phyloP scores from a whole-genome alignment of 768 basidiomycete genomes.

The Hortiboletus campestris region DNA sequence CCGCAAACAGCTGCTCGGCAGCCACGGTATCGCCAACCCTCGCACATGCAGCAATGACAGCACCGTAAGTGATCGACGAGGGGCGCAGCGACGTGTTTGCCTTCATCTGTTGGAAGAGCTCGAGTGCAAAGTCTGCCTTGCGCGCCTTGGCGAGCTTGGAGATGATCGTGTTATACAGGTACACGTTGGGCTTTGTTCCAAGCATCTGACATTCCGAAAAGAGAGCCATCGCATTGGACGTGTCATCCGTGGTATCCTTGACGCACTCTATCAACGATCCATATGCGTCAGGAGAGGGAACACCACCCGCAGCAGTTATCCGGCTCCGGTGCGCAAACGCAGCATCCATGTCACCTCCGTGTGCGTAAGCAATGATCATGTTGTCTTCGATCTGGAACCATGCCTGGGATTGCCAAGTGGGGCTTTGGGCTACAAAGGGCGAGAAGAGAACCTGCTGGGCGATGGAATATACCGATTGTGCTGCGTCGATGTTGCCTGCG shows the following conservation, averaged over 20 bases:
- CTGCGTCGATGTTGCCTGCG: slow-evolving; percentile 53
- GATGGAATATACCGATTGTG: slow-evolving; percentile 61
- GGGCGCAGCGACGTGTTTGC: slow-evolving; percentile 49
- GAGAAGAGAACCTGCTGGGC: slow-evolving; percentile 60
- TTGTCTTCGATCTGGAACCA: slow-evolving; percentile 85
- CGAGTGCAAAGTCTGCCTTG: slow-evolving; percentile 86
- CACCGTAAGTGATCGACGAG: slow-evolving; percentile 90
- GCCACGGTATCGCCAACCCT: slow-evolving; percentile 84
- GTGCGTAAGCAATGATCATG: slow-evolving; percentile 86
- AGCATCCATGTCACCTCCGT: slow-evolving; percentile 72
- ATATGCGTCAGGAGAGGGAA: slow-evolving; percentile 88
- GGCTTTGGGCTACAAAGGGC: slow-evolving; percentile 37
- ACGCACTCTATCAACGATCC: slow-evolving; percentile 84
- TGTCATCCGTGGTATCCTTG: slow-evolving; percentile 96
- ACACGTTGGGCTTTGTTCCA: slow-evolving; percentile 76
- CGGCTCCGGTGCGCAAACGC: slow-evolving; percentile 80
- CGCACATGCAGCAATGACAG: slow-evolving; percentile 91
- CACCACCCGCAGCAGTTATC: slow-evolving; percentile 71
- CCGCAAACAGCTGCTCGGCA: slow-evolving; percentile 79
- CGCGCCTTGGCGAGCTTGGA: slow-evolving; percentile 93
- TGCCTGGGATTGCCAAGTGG: slow-evolving; percentile 47
- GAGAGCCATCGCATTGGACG: slow-evolving; percentile 78
- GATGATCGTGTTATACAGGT: slow-evolving; percentile 96
- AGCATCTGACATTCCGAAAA: slow-evolving; percentile 74
- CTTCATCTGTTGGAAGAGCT: slow-evolving; percentile 89